A percentile compares a stretch with the other conserved stretches of the same genome.
Conservation (phyloP, 2,329 filamentous ascomycete genomes). For the Tolypocladium capitatum region DNA sequence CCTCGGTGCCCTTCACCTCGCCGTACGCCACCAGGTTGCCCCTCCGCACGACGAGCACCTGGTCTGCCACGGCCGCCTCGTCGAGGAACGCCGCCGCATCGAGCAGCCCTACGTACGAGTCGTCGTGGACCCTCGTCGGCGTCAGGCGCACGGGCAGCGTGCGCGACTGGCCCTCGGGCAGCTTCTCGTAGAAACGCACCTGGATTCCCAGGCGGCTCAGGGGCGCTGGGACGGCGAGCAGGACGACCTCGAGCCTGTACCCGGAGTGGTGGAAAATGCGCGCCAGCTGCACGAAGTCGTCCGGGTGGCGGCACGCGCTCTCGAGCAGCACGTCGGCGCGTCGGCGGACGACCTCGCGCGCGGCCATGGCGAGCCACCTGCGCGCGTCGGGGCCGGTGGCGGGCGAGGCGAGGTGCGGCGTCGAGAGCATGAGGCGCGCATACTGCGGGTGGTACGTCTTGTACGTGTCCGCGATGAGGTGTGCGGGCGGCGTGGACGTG, state of each 20-base stretch:
- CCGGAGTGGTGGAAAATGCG: conserved; percentile 17
- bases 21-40: conserved; percentile 22
- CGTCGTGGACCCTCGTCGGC: conserved; percentile 30
- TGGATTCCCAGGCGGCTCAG: conserved; percentile 29
- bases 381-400: conserved; percentile 28
- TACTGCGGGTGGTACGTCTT: conserved; percentile 34
- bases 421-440: conserved; percentile 14
- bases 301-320: conserved; percentile 29
- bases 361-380: conserved; percentile 29
- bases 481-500: conserved; percentile 10
- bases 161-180: conserved; percentile 20
- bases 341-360: conserved; percentile 15
- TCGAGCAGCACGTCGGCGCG: conserved; percentile 28
- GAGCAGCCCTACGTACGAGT: conserved; percentile 26
- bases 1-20: conserved; percentile 1
- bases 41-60: conserved; percentile 25
- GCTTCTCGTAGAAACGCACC: conserved; percentile 21
- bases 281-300: conserved; percentile 25
- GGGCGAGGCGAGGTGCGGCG: conserved; percentile 22
- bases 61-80: conserved; percentile 13
- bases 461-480: conserved; percentile 36
- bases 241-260: conserved; percentile 25
- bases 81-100: conserved; percentile 25
- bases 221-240: conserved; percentile 28
- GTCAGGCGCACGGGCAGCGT: conserved; percentile 27